These are phyloP conservation scores for Akebia trifoliata DNA, from an alignment of 164 flowering plant species.

Conservation along the genomic window DNA sequence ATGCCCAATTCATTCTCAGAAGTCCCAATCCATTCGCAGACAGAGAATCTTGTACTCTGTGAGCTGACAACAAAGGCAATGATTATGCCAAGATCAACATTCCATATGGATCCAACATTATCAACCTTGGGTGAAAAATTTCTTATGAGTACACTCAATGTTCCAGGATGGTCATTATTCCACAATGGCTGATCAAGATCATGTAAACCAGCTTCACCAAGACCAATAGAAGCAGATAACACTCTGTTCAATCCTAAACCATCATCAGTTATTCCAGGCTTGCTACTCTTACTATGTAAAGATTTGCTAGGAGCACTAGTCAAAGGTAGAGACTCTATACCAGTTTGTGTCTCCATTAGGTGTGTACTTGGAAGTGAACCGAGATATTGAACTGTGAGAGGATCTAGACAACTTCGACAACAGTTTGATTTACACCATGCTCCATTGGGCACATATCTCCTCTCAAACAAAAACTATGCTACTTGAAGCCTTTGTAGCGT, in stretches of 20 bases:
- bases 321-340: constrained; percentile 45
- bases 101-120: constrained; percentile 37
- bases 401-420: constrained; percentile 96
- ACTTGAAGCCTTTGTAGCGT: constrained; percentile 91
- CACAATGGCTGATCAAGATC: constrained; percentile 97
- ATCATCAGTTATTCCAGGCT: constrained; percentile 42
- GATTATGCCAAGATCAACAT: constrained; percentile 34
- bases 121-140: constrained; percentile 43
- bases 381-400: constrained; percentile 96
- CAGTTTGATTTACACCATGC: constrained; percentile 92
- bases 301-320: constrained; percentile 39
- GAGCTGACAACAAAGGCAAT: constrained; percentile 29
- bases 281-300: constrained; percentile 36
- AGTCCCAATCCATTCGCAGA: constrained; percentile 59
- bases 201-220: constrained; percentile 67
- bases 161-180: constrained; percentile 57
- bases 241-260: constrained; percentile 35
- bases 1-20: constrained; percentile 33
- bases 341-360: constrained; percentile 42
- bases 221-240: constrained; percentile 30
- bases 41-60: constrained; percentile 38
- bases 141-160: constrained; percentile 38
- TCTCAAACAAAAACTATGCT: constrained; percentile 93
- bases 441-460: constrained; percentile 99
- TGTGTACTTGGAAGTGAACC: constrained; percentile 72